Base-by-base conservation (phyloP, 2,329 filamentous ascomycete species). In the Calonectria henricotiae region DNA sequence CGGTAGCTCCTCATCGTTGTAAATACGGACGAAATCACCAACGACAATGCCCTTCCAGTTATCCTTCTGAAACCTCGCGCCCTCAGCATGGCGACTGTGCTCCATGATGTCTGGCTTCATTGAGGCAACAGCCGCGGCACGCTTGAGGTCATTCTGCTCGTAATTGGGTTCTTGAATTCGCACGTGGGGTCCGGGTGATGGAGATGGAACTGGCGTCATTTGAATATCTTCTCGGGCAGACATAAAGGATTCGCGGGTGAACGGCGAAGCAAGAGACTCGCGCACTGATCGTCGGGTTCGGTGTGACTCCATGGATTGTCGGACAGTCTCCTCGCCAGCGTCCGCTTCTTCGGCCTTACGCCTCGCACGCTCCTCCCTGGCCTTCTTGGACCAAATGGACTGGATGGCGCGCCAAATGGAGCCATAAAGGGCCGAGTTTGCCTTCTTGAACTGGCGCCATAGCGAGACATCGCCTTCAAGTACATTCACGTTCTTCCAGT, bases 31-130 rank as follows among this genome's bases (percentile, higher is more conserved):
- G 82, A 98, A 98, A 82, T 99, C 96, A 58, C 96, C 96, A 9
- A 99, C 96, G 77, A 95, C 92, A 15, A 99, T 88, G 77, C 91
- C 97, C 84, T 99, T 99, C 96, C 96, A 99, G 49, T 91, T 91
- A 79, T 98, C 95, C 76, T 92, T 93, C 82, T 97, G 96, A 84
- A 99, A 99, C 27, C 93, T 89, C 39, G 95, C 94, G 65, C 92
- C 93, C 5, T 89, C 86, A 0, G 88, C 85, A 15, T 90, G 86
- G 70, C 90, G 87, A 55, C 89, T 87, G 35, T 90, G 90, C 79
- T 98, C 94, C 74, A 98, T 89, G 44, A 99, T 80, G 77, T 89
- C 85, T 6, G 85, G 84, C 73, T 88, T 86, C 74, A 87, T 83
- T 43, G 82, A 83, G 60, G 82, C 82, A 65, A 86, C 67, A n/a